Evolutionary conservation across 164 flowering plant species (phyloP).

Genomic region (Umbilicus rupestris): DNA sequence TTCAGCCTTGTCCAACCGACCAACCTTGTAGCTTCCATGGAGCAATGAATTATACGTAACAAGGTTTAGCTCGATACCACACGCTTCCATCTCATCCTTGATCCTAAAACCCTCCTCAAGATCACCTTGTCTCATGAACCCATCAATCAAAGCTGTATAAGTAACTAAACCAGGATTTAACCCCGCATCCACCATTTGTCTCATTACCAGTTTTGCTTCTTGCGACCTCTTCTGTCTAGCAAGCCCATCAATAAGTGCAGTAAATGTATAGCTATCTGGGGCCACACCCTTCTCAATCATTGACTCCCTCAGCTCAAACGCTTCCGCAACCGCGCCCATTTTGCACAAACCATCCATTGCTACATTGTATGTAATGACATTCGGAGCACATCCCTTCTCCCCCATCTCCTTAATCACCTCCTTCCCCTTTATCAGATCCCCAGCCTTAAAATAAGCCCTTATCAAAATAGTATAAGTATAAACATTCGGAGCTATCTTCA

Average conservation of each 20-base stretch:
- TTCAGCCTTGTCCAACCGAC: slow-evolving; percentile 12
- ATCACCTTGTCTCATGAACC: slow-evolving; percentile 18
- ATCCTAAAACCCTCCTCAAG: slow-evolving; percentile 14
- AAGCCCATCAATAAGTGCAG: slow-evolving; percentile 35
- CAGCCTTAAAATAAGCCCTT: slow-evolving; percentile 40
- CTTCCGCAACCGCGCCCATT: slow-evolving; percentile 46
- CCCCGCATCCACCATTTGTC: slow-evolving; percentile 39
- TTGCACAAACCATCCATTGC: slow-evolving; percentile 57
- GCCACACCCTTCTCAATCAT: slow-evolving; percentile 46
- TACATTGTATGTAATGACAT: slow-evolving; percentile 42
- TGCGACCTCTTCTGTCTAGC: slow-evolving; percentile 27
- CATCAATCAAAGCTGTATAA: slow-evolving; percentile 42
- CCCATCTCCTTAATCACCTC: slow-evolving; percentile 48
- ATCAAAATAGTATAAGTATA: slow-evolving; percentile 54
- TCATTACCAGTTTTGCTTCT: slow-evolving; percentile 30
- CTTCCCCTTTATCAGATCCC: slow-evolving; percentile 38
- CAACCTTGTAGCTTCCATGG: slow-evolving; percentile 12
- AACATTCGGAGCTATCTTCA: slow-evolving; percentile 37
- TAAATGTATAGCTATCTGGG: slow-evolving; percentile 42
- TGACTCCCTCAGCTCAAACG: slow-evolving; percentile 34
- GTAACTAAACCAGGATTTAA: slow-evolving; percentile 23
- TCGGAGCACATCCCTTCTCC: slow-evolving; percentile 52
- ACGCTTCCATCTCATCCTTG: slow-evolving; percentile 13
- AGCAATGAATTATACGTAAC: slow-evolving; percentile 12
- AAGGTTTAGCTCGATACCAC: slow-evolving; percentile 7